These are phyloP conservation scores for Entomortierella parvispora DNA, from an alignment of 192 early-diverging fungal genomes.

Conservation along the genomic window DNA sequence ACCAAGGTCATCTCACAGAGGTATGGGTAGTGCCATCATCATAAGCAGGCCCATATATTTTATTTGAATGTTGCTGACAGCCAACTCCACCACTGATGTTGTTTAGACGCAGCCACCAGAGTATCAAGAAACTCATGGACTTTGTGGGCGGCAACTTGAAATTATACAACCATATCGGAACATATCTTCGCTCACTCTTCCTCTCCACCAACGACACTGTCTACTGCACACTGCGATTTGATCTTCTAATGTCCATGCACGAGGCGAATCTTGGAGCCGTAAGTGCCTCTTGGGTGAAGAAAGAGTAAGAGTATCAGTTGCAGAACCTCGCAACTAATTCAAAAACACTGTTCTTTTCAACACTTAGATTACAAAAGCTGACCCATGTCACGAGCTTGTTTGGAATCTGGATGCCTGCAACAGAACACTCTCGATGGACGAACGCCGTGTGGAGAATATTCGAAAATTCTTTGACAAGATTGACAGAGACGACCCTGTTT, in stretches of 20 bases:
- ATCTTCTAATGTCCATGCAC: constrained; percentile 67
- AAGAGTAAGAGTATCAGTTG: background rate
- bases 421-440: constrained; percentile 65
- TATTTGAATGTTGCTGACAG: no score
- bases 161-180: constrained; percentile 48
- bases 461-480: constrained; percentile 65
- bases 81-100: no score
- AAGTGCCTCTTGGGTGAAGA: no score
- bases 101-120: constrained; percentile 53
- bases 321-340: background rate
- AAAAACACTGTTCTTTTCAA: background rate
- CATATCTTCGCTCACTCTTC: constrained; percentile 45
- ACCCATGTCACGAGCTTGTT: constrained; percentile 62
- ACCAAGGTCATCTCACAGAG: constrained; percentile 44
- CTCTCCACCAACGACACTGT: constrained; percentile 44
- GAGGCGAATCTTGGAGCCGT: constrained; percentile 60
- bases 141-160: constrained; percentile 36
- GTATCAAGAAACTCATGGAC: constrained; percentile 43
- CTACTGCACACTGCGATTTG: constrained; percentile 62
- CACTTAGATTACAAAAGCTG: constrained; percentile 58
- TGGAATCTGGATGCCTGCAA: constrained; percentile 69
- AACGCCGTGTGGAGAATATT: constrained; percentile 61
- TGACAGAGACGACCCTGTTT: constrained; percentile 57
- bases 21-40: background rate
- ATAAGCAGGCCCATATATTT: no score